Evolutionary conservation across 208 protist species (phyloP).

Genomic region (Crithidia acanthocephali): DNA sequence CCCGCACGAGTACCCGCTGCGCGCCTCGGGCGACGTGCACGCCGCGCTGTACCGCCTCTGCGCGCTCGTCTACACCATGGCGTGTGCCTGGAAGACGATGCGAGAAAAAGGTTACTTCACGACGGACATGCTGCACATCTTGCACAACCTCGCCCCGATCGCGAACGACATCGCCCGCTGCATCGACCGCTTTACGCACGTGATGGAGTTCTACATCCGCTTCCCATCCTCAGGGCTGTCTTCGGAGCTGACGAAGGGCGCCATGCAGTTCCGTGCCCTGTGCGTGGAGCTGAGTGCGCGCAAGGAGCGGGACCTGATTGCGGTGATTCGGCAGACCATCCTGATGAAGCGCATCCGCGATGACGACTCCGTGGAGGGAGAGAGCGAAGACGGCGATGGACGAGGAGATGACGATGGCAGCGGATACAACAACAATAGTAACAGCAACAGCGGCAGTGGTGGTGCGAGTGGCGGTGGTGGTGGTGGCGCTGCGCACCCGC

Average conservation of each 20-base stretch:
- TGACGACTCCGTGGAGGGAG: background rate
- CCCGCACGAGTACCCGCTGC: constrained; percentile 60
- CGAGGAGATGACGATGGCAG: background rate
- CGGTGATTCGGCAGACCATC: constrained; percentile 52
- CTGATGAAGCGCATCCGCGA: constrained; percentile 40
- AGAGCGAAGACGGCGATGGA: background rate
- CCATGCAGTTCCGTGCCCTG: constrained; percentile 68
- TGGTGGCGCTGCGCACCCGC: background rate
- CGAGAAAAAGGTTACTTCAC: constrained; percentile 83
- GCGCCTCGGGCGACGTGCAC: constrained; percentile 64
- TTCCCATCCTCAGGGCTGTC: constrained; percentile 51
- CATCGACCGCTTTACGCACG: constrained; percentile 57
- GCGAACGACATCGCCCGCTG: constrained; percentile 54
- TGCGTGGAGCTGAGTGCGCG: constrained; percentile 54
- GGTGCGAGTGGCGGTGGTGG: background rate
- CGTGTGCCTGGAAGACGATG: constrained; percentile 81
- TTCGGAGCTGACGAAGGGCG: constrained; percentile 61
- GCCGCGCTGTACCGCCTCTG: constrained; percentile 72
- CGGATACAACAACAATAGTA: background rate
- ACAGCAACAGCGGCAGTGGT: constrained; percentile 4
- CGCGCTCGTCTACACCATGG: constrained; percentile 73
- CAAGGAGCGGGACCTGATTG: constrained; percentile 59
- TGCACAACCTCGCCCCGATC: constrained; percentile 69
- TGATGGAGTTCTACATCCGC: constrained; percentile 59
- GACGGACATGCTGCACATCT: constrained; percentile 57